Evolutionary conservation across 495 filamentous ascomycete genomes (phyloP), one percentile per base, ranked within the genome.

Genomic region (Melanomma pulvis-pyrius): DNA sequence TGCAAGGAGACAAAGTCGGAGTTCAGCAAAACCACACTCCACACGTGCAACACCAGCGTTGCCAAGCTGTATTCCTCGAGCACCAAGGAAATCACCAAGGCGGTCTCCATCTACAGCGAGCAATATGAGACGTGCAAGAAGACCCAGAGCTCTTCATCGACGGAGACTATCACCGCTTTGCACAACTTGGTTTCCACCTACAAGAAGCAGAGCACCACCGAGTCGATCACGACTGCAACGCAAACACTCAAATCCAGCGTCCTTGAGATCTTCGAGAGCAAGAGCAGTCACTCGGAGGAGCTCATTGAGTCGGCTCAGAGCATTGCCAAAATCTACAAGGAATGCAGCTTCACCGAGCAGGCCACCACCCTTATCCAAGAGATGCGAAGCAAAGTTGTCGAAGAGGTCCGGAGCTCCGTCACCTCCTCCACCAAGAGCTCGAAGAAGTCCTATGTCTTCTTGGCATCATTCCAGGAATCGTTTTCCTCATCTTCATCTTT

Each of bases 381-480:
- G 49, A 67, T 87, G 22, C 85, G 82, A 22, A 78, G 82, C 34
- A 79, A 84, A 48, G 80, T 88, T 29, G 78, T 88, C 52, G 74
- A 70, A 65, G 73, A 73, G 22, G 73, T 67, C 65, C 55, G 74
- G 22, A 65, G 79, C 62, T 67, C 64, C 0, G 26, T 55, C 17
- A 12, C 8, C 8, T 54, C 80, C 0, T 76, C 80, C 11, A 70
- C 74, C 21, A 69, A 66, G 19, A 61, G 79, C 22, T 76, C 72
- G 52, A 77, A 72, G 55, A 65, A 71, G 0, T 81, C 82, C 6
- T 84, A 84, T 15, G 81, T 88, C 1, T 90, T 89, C 73, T 76
- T 87, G 0, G 82, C 86, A 15, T 78, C 84, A 0, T 87, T 88
- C 58, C 85, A 87, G 63, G 82, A 86, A 70, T 73, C 73, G 70